These are phyloP conservation scores for Coniochaeta sp. DNA, from an alignment of 2,329 filamentous ascomycete species.

Conservation along the genomic window DNA sequence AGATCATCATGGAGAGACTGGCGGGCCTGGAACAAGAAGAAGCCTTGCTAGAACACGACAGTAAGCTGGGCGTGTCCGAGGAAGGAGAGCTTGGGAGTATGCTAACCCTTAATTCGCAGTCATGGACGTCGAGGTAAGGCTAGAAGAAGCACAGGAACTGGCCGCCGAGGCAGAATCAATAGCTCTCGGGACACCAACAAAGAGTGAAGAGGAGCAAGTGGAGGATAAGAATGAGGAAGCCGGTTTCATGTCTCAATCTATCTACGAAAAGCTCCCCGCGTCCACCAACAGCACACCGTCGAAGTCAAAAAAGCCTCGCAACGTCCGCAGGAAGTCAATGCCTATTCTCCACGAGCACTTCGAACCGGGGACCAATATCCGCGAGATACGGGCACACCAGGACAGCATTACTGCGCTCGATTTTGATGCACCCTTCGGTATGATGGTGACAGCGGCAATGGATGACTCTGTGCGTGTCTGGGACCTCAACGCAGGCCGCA, in stretches of 20 bases:
- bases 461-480: conserved; percentile 94
- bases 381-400: conserved; percentile 79
- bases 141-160: conserved; percentile 55
- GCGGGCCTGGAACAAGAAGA: conserved; percentile 88
- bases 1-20: conserved; percentile 81
- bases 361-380: conserved; percentile 79
- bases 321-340: conserved; percentile 72
- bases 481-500: conserved; percentile 90
- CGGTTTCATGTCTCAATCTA: conserved; percentile 93
- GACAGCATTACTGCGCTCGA: conserved; percentile 86
- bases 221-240: conserved; percentile 39
- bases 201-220: conserved; percentile 46
- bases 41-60: conserved; percentile 78
- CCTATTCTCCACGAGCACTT: conserved; percentile 94
- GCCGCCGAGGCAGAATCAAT: conserved; percentile 52
- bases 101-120: conserved; percentile 34
- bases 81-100: background rate
- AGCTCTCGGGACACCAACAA: conserved; percentile 42
- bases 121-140: conserved; percentile 52
- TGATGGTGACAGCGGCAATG: conserved; percentile 83
- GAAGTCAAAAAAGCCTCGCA: conserved; percentile 45
- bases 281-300: conserved; percentile 39
- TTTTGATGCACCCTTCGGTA: conserved; percentile 96
- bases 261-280: conserved; percentile 82
- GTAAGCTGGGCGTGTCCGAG: conserved; percentile 38